These are phyloP conservation scores for Zymoseptoria pseudotritici DNA, from an alignment of 2,329 filamentous ascomycete species.

Conservation along the genomic window DNA sequence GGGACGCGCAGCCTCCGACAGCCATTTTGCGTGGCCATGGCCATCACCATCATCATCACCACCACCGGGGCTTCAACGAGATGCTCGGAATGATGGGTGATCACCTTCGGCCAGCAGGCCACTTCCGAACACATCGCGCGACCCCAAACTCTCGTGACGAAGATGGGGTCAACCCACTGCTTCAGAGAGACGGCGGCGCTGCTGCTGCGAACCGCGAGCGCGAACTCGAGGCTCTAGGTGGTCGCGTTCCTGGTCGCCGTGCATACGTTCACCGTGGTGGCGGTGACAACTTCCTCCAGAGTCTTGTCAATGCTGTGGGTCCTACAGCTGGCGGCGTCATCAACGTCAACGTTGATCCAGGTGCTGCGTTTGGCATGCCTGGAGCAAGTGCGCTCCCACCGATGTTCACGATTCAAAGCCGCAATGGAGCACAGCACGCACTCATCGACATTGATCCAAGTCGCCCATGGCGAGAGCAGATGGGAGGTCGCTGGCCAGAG, in stretches of 20 bases:
- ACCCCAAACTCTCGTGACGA: slow-evolving; percentile 47
- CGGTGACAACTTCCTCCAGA: slow-evolving; percentile 18
- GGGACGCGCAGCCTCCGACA: slow-evolving; percentile 17
- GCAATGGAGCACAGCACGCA: slow-evolving; percentile 8
- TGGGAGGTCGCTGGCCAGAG: slow-evolving; percentile 14
- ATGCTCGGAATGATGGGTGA: slow-evolving; percentile 21
- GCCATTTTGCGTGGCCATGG: slow-evolving; percentile 15
- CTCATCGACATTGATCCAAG: slow-evolving; percentile 24
- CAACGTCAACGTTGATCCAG: slow-evolving; percentile 22
- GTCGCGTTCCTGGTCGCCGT: slow-evolving; percentile 11
- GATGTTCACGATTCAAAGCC: slow-evolving; percentile 18
- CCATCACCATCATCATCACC: slow-evolving; percentile 22
- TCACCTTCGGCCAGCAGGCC: slow-evolving; percentile 14
- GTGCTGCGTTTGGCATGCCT: slow-evolving; percentile 8
- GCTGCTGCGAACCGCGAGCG: slow-evolving; percentile 31
- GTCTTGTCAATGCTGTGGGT: slow-evolving; percentile 20
- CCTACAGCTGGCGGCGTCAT: slow-evolving; percentile 10
- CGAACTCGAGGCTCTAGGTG: slow-evolving; percentile 4
- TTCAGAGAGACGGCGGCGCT: slow-evolving; percentile 44
- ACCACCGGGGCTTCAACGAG: slow-evolving; percentile 18
- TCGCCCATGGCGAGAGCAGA: slow-evolving; percentile 19
- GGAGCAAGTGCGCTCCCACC: slow-evolving; percentile 13
- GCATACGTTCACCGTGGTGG: slow-evolving; percentile 17
- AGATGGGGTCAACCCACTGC: slow-evolving; percentile 78
- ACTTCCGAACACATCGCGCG: slow-evolving; percentile 28